Evolutionary conservation across 805 yeast species (phyloP), one percentile per base, ranked within the genome.

Genomic region (Myxozyma vanderwaltii): DNA sequence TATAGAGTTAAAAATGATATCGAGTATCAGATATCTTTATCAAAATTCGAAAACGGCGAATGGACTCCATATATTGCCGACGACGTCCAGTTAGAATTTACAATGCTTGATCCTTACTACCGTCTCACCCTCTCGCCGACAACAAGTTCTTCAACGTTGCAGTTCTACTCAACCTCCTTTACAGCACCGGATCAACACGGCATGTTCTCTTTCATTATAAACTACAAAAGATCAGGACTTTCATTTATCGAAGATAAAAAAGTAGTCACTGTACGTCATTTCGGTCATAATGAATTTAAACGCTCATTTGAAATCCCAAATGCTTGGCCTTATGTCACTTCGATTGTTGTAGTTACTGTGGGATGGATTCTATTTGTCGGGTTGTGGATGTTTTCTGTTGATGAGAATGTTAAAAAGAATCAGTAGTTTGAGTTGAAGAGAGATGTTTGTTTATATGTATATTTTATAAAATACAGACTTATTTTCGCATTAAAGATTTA

Each of bases 161-260:
- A 59, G 38, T 73, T 79, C n/a, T 86, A 84, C 69, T 69, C 79
- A 40, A 75, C 71, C 49, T 71, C 76, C 19, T 90, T 94, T 74
- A 80, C 80, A 48, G 75, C 90, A 39, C 99, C 99, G 23, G 97
- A 92, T 73, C 97, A 91, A 70, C 96, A 94, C 74, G 99, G 99
- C 58, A 88, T 94, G 82, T 94, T 91, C 76, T 88, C 97, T 1
- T 91, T 89, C 72, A 80, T 80, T 62, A 79, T 88, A 47, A 86
- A 88, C 68, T 91, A 91, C 77, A 82, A 82, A 72, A 84, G 96
- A 70, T 77, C 82, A 13, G 98, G 98, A 4, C 79, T 80, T 67
- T 79, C 88, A 24, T 91, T 79, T 73, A 71, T 92, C 54, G 78
- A 78, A 27, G 89, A 86, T 67, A 79, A 81, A 62, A 80, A 80